Evolutionary conservation across 2,329 filamentous ascomycete genomes (phyloP), one percentile per base, ranked within the genome.

Genomic region (Penicillium sp.): DNA sequence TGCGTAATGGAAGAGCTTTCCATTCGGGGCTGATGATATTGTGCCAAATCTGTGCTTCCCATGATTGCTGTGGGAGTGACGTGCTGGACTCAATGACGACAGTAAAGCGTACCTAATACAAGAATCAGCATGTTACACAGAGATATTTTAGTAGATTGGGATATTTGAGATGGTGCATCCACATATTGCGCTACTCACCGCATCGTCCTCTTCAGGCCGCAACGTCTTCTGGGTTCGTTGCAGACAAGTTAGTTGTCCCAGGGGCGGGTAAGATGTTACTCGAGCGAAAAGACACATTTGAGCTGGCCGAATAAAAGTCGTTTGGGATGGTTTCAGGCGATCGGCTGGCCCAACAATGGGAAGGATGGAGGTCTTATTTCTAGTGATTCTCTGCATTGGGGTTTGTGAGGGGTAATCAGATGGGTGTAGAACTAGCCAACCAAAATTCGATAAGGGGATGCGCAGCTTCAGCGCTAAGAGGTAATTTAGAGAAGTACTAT

Each of bases 41-140:
- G 61, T 91, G 85, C 91, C 92, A 96, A 8, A 96, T 75, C 16
- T 85, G 84, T 31, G 92, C 84, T 65, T 95, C 83, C 88, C 90
- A 95, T 21, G 80, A 67, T 59, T 85, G 78, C 16, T 83, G 76
- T 8, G 80, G 79, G 47, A 82, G 82, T 35, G 78, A 78, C 23
- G 72, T 74, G 42, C 85, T 84, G 43, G 88, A 84, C 64, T 93
- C 87, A 31, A 96, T 80, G 13, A 93, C 74, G 7, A 89, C 87
- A 0, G 84, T 87, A 63, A 97, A 88, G 1, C 72, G 70, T 39
- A 89, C 78, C 67, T 82, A 50, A n/a, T 16, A 3, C 1, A 7
- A 23, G n/a, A 23, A 19, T 56, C 8, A 63, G 50, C 6, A 23
- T 23, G 19, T 21, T 42, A 25, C 2, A 16, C 2, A 16, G 8